These are phyloP conservation scores for Dactylellina sp. DNA, from an alignment of 2,329 filamentous ascomycete genomes.

Conservation along the genomic window DNA sequence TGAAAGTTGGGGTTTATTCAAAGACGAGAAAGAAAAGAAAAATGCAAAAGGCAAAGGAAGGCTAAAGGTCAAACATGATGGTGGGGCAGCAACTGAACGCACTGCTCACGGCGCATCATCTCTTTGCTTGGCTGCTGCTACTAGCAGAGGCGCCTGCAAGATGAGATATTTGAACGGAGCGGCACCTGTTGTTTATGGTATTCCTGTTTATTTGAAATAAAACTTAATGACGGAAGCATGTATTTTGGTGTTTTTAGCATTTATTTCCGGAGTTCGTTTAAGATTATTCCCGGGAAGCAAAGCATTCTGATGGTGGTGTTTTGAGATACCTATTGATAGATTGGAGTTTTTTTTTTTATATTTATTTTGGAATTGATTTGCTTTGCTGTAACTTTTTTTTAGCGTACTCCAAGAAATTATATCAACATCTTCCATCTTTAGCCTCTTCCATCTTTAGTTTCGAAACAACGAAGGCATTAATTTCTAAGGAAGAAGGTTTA, in stretches of 20 bases:
- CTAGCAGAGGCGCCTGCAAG: conserved; percentile 80
- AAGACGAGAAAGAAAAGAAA: conserved; percentile 61
- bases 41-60: conserved; percentile 61
- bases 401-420: conserved; percentile 20
- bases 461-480: neutral
- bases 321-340: conserved; percentile 2
- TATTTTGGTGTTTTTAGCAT: conserved; percentile 28
- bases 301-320: conserved; percentile 34
- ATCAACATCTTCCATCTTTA: neutral
- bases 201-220: conserved; percentile 81
- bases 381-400: conserved; percentile 10
- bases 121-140: conserved; percentile 83
- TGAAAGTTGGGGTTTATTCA: conserved; percentile 82
- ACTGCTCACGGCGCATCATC: conserved; percentile 64
- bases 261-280: conserved; percentile 10
- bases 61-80: conserved; percentile 61
- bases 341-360: neutral
- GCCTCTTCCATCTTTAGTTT: neutral
- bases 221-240: conserved; percentile 21
- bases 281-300: conserved; percentile 24
- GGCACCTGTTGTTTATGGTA: conserved; percentile 91
- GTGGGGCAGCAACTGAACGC: conserved; percentile 60
- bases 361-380: conserved; percentile 16
- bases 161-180: conserved; percentile 93
- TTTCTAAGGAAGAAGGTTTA: neutral